These are phyloP conservation scores for Biscogniauxia marginata DNA, from an alignment of 2,329 filamentous ascomycete species.

Conservation along the genomic window DNA sequence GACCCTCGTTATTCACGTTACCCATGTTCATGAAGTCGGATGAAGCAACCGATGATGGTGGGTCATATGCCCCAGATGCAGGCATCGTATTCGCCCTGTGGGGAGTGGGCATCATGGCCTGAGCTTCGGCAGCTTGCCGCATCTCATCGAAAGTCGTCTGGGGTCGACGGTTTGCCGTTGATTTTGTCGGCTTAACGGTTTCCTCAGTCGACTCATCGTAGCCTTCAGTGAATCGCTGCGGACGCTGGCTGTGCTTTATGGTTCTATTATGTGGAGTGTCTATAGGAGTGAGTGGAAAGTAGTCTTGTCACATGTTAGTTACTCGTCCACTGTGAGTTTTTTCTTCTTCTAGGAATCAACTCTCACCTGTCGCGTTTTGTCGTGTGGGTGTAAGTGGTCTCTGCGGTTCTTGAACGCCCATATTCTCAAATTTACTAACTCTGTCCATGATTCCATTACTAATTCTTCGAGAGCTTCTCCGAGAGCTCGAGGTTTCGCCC, in stretches of 20 bases:
- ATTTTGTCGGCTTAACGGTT: slow-evolving; percentile 57
- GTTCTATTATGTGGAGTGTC: slow-evolving; percentile 57
- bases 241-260: slow-evolving; percentile 41
- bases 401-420: slow-evolving; percentile 44
- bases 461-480: slow-evolving; percentile 48
- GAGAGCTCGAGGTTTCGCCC: slow-evolving; percentile 42
- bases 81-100: slow-evolving; percentile 52
- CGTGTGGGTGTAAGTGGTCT: slow-evolving; percentile 62
- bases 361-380: slow-evolving; percentile 60
- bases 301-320: slow-evolving; percentile 43
- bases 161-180: slow-evolving; percentile 42
- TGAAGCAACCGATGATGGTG: slow-evolving; percentile 51
- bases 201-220: slow-evolving; percentile 68
- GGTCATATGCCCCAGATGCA: slow-evolving; percentile 38
- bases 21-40: slow-evolving; percentile 55
- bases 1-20: slow-evolving; percentile 36
- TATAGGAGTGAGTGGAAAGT: slow-evolving; percentile 66
- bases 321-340: not conserved
- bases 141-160: slow-evolving; percentile 59
- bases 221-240: slow-evolving; percentile 55
- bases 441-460: slow-evolving; percentile 62
- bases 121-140: slow-evolving; percentile 54
- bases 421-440: slow-evolving; percentile 57
- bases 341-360: not conserved
- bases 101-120: slow-evolving; percentile 51